Conservation (phyloP, 1,139 yeast species). For the Candida glucosophila region DNA sequence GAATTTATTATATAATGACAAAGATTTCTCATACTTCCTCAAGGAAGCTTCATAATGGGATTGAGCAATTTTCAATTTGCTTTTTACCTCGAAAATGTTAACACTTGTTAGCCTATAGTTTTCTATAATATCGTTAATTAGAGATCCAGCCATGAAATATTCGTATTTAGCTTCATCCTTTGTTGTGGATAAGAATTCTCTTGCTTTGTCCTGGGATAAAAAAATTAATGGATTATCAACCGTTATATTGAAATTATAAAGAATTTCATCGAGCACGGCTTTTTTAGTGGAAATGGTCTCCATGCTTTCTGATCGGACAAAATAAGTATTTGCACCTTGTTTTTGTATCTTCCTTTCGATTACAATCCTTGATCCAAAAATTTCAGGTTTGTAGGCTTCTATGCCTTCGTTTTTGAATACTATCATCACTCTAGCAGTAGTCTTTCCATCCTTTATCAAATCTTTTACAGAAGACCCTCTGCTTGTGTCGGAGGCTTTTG, state of each 20-base stretch:
- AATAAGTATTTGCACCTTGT: conserved; percentile 42
- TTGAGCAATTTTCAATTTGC: conserved; percentile 25
- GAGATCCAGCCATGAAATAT: conserved; percentile 74
- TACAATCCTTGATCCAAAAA: conserved; percentile 59
- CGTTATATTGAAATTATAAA: conserved; percentile 65
- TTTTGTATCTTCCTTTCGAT: conserved; percentile 63
- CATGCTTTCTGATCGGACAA: conserved; percentile 44
- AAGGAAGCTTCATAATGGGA: conserved; percentile 17
- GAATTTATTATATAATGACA: conserved; percentile 31
- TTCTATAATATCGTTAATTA: conserved; percentile 51
- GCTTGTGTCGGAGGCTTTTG: conserved; percentile 83
- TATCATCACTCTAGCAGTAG: conserved; percentile 53
- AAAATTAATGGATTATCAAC: conserved; percentile 92
- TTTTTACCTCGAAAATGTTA: conserved; percentile 31
- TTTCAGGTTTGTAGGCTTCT: conserved; percentile 55
- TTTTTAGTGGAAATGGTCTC: conserved; percentile 52
- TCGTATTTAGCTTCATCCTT: conserved; percentile 63
- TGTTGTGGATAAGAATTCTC: conserved; percentile 76
- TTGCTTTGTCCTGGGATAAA: conserved; percentile 88
- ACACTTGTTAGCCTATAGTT: conserved; percentile 37
- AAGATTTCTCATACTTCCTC: conserved; percentile 25
- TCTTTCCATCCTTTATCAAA: conserved; percentile 71
- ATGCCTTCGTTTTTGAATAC: conserved; percentile 54
- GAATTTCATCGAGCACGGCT: conserved; percentile 56
- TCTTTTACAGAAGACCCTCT: conserved; percentile 68